Conservation (phyloP, 2,329 filamentous ascomycete genomes). For the Monilinia vaccinii-corymbosi region DNA sequence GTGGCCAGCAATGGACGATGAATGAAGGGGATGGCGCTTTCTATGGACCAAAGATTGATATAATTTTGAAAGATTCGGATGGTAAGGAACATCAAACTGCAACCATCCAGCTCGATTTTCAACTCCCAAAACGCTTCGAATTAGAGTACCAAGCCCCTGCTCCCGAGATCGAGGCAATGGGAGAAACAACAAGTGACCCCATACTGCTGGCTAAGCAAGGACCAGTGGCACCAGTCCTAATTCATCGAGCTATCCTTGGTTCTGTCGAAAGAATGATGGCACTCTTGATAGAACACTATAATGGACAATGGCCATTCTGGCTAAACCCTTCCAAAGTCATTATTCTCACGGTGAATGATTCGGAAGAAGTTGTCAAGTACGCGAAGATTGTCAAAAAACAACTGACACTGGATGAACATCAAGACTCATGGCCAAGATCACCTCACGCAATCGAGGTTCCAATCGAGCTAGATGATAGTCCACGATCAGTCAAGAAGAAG, state of each 20-base stretch:
- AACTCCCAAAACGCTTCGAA: constrained; percentile 73
- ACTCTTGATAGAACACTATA: constrained; percentile 73
- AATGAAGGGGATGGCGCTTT: constrained; percentile 82
- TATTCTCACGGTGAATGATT: constrained; percentile 63
- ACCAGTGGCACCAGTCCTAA: constrained; percentile 63
- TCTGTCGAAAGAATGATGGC: constrained; percentile 81
- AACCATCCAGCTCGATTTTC: constrained; percentile 84
- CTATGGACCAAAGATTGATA: constrained; percentile 87
- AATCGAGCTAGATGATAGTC: constrained; percentile 61
- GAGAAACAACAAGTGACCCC: constrained; percentile 40
- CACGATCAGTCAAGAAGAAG: constrained; percentile 57
- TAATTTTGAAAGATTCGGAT: constrained; percentile 68
- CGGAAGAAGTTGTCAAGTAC: constrained; percentile 26
- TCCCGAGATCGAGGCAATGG: constrained; percentile 50
- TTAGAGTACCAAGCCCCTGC: constrained; percentile 65
- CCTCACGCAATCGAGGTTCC: constrained; percentile 33
- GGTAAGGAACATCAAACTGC: constrained; percentile 85
- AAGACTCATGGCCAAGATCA: constrained; percentile 18
- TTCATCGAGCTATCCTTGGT: constrained; percentile 77
- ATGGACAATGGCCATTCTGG: constrained; percentile 81
- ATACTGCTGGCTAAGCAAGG: constrained; percentile 43
- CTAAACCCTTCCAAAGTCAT: constrained; percentile 71
- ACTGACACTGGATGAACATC: not conserved
- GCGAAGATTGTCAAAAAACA: constrained; percentile 16
- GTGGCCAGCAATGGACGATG: constrained; percentile 60